Evolutionary conservation across 2,329 filamentous ascomycete species (phyloP).

Genomic region (Ustulina deusta): DNA sequence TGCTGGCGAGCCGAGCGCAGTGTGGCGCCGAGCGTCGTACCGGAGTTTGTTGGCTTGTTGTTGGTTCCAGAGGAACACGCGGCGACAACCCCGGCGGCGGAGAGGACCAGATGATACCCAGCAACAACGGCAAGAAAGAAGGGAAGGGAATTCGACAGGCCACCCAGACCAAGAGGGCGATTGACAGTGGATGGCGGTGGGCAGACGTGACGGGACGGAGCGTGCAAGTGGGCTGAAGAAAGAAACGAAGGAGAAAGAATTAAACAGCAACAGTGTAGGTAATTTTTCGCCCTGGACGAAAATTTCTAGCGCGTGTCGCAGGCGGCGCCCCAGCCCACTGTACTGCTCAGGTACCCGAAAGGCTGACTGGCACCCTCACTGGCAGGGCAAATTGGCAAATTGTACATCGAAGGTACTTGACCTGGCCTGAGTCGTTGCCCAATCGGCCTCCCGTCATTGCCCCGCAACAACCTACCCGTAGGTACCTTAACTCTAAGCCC

Average conservation of each 20-base stretch:
- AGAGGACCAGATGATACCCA: conserved; percentile 31
- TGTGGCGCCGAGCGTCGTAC: background rate
- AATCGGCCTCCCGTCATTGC: conserved; percentile 16
- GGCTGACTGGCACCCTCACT: too few relatives aligned
- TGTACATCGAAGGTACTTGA: conserved; percentile 14
- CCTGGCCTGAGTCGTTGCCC: conserved; percentile 26
- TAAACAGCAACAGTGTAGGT: background rate
- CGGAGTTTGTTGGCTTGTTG: conserved; percentile 9
- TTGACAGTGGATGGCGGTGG: conserved; percentile 49
- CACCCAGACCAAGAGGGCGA: conserved; percentile 48
- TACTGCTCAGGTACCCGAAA: background rate
- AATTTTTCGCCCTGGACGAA: conserved; percentile 15
- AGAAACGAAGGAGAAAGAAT: conserved; percentile 39
- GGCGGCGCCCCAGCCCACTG: background rate
- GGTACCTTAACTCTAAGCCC: too few relatives aligned
- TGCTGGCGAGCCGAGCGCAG: background rate
- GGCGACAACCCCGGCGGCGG: conserved; percentile 26
- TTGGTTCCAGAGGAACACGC: conserved; percentile 19
- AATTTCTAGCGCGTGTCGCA: conserved; percentile 34
- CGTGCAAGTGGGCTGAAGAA: conserved; percentile 50
- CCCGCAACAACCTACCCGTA: background rate
- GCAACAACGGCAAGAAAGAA: conserved; percentile 46
- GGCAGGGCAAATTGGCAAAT: background rate
- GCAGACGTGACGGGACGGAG: conserved; percentile 51
- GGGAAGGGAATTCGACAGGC: conserved; percentile 49